A percentile compares a stretch with the other conserved stretches of the same genome.
phyloP scores from a whole-genome alignment of 179 eudicot genomes.

The Beta macrorhiza region DNA sequence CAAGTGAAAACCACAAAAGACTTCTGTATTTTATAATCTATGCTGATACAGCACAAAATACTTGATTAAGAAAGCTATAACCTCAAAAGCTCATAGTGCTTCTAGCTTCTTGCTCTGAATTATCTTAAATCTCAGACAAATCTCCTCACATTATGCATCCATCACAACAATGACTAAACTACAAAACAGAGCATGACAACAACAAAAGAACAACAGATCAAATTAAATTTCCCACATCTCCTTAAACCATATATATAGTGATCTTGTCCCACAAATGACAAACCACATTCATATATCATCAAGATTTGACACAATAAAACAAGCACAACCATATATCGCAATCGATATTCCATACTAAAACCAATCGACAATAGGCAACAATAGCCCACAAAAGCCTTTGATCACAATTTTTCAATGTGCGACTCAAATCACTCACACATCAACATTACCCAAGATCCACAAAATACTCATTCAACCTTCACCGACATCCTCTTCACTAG shows the following conservation, averaged over 20 bases:
- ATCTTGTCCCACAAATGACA: not conserved
- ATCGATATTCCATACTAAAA: not conserved
- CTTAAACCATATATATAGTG: not conserved
- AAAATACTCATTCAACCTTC: not conserved
- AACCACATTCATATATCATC: not conserved
- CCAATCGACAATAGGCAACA: not conserved
- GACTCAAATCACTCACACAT: not conserved
- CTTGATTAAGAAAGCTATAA: not conserved
- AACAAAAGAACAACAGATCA: not conserved
- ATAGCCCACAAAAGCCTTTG: not conserved
- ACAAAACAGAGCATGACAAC: not conserved
- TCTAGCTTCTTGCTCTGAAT: not conserved
- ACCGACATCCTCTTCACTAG: not conserved
- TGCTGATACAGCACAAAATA: not conserved
- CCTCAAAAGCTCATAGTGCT: not conserved
- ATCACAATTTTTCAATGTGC: not conserved
- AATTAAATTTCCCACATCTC: not conserved
- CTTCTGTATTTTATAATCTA: not conserved
- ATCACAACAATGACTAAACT: not conserved
- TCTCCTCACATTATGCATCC: not conserved
- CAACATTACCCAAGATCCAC: no score
- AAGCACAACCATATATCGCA: not conserved
- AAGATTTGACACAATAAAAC: not conserved
- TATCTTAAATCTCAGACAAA: not conserved
- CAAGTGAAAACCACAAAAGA: not conserved